Percentiles rank a stretch among this genome's conserved stretches.
Conservation (phyloP, 2,329 filamentous ascomycete species). For the Pyricularia grisea region DNA sequence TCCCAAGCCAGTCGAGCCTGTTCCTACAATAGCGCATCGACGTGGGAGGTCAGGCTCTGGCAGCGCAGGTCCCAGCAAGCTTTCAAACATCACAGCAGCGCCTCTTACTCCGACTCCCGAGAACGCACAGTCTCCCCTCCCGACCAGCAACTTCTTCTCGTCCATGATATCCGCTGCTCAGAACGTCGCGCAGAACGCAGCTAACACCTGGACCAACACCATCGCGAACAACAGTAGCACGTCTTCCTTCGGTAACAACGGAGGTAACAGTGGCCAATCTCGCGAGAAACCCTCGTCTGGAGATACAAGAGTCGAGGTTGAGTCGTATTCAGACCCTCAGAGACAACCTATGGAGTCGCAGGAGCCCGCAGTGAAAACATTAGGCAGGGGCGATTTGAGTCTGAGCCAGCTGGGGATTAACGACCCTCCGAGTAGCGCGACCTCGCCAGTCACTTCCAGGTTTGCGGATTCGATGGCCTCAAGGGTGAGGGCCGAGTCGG, state of each 20-base stretch:
- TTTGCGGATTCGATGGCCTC: slow-evolving; percentile 39
- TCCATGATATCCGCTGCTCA: slow-evolving; percentile 89
- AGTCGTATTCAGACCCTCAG: slow-evolving; percentile 29
- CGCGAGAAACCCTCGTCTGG: slow-evolving; percentile 21
- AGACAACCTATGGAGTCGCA: slow-evolving; percentile 41
- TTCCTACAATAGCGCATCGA: slow-evolving; percentile 63
- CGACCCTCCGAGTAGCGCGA: slow-evolving; percentile 42
- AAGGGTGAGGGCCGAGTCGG: slow-evolving; percentile 46
- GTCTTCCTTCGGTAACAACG: slow-evolving; percentile 39
- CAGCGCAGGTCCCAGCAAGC: slow-evolving; percentile 67
- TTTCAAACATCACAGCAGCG: slow-evolving; percentile 65
- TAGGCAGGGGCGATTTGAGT: slow-evolving; percentile 82
- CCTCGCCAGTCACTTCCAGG: slow-evolving; percentile 47
- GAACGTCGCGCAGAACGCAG: slow-evolving; percentile 93
- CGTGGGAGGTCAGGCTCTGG: slow-evolving; percentile 43
- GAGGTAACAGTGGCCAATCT: slow-evolving; percentile 7
- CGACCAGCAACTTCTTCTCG: slow-evolving; percentile 75
- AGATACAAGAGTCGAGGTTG: slow-evolving; percentile 31
- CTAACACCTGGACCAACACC: slow-evolving; percentile 63
- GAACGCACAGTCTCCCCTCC: slow-evolving; percentile 39
- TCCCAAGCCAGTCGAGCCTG: slow-evolving; percentile 20
- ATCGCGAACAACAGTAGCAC: slow-evolving; percentile 57
- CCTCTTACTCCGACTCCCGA: slow-evolving; percentile 73
- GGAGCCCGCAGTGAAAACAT: slow-evolving; percentile 74
- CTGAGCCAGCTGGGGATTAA: slow-evolving; percentile 78